Evolutionary conservation across 2,329 filamentous ascomycete genomes (phyloP).

Genomic region (Calonectria honghensis): DNA sequence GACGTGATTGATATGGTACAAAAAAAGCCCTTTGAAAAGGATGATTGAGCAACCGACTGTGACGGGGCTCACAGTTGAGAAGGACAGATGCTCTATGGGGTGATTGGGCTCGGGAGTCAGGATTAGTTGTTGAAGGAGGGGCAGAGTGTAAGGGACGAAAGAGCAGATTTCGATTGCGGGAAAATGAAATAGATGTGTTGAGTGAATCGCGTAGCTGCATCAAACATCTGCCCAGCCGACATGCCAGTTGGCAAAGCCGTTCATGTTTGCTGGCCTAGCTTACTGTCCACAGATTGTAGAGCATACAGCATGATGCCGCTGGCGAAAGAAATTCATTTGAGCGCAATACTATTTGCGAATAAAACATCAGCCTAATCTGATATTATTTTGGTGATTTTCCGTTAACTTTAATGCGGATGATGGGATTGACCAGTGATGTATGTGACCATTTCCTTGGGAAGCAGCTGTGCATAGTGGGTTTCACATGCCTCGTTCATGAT

Average conservation of each 20-base stretch:
- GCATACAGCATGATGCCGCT: too few relatives aligned
- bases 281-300: background rate
- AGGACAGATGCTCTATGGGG: background rate
- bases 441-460: background rate
- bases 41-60: background rate
- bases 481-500: background rate
- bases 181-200: background rate
- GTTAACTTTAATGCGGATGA: background rate
- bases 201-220: background rate
- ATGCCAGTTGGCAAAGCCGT: conserved; percentile 2
- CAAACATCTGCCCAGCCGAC: background rate
- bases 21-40: background rate
- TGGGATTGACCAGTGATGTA: background rate
- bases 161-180: background rate
- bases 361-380: background rate
- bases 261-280: background rate
- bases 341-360: background rate
- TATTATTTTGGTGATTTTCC: background rate
- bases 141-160: background rate
- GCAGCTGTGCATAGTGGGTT: background rate
- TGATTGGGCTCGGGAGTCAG: background rate
- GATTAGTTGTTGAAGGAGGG: background rate
- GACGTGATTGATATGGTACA: background rate
- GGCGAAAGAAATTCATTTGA: background rate
- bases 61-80: background rate